Evolutionary conservation across 202 grass and related monocot species (phyloP).

Genomic region (Dendrocalamus latiflorus): DNA sequence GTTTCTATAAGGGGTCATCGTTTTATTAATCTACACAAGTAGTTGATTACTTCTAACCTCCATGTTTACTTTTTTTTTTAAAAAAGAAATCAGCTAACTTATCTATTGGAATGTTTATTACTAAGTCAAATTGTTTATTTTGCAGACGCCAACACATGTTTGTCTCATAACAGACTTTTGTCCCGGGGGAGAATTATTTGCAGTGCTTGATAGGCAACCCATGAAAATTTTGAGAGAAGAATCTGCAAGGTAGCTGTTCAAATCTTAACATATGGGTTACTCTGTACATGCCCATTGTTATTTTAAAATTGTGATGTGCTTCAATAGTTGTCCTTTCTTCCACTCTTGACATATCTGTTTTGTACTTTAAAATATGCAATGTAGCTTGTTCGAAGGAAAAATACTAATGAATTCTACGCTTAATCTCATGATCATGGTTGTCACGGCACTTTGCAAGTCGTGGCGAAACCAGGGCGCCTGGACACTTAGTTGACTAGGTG

Average conservation of each 20-base stretch:
- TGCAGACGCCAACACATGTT: slow-evolving; percentile 92
- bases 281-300: not conserved
- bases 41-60: not conserved
- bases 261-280: not conserved
- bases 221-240: slow-evolving; percentile 92
- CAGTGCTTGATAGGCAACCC: slow-evolving; percentile 81
- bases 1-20: not conserved
- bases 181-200: slow-evolving; percentile 93
- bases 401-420: not conserved
- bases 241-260: slow-evolving; percentile 69
- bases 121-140: slow-evolving; percentile 32
- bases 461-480: no score
- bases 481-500: no score
- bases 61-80: not conserved
- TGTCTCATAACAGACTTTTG: slow-evolving; percentile 99
- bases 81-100: not conserved
- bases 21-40: not conserved
- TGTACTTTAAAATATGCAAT: not conserved
- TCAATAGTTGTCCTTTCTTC: slow-evolving; percentile 1
- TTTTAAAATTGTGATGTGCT: not conserved
- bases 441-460: no score
- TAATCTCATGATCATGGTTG: not conserved
- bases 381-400: not conserved
- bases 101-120: slow-evolving; percentile 13
- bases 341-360: not conserved